Evolutionary conservation across 306 rosid genomes (phyloP).

Genomic region (Oemleria cerasiformis): DNA sequence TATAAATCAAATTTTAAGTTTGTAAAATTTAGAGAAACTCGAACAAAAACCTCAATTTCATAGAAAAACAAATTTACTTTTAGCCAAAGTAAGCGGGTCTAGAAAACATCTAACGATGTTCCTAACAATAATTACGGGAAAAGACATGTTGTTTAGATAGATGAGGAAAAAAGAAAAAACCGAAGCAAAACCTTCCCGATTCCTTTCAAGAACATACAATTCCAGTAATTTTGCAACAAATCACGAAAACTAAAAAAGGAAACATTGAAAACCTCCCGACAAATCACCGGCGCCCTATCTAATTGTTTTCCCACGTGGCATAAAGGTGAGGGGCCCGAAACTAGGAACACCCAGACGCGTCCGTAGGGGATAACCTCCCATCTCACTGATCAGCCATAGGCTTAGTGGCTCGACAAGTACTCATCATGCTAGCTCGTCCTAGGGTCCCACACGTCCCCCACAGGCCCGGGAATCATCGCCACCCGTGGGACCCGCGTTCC

Average conservation of each 20-base stretch:
- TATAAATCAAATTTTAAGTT: too few species aligned
- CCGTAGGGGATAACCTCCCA: neutral
- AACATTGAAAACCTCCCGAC: neutral
- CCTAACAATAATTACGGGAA: too few species aligned
- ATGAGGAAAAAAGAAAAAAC: neutral
- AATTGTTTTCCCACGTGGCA: neutral
- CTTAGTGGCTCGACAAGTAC: neutral
- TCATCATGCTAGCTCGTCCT: neutral
- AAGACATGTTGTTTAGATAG: too few species aligned
- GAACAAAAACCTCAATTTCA: too few species aligned
- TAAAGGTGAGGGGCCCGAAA: fast-evolving
- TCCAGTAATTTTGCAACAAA: neutral
- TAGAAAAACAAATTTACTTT: too few species aligned
- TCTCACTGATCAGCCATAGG: neutral
- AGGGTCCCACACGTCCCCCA: slow-evolving; percentile 26
- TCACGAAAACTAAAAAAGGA: neutral
- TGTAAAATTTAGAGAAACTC: too few species aligned
- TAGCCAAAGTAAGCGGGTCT: too few species aligned
- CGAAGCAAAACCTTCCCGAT: too few species aligned
- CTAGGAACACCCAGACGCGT: neutral
- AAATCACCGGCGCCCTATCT: neutral
- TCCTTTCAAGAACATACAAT: neutral
- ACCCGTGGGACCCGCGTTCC: slow-evolving; percentile 16
- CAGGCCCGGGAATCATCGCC: slow-evolving; percentile 24
- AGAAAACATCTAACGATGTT: too few species aligned